Evolutionary conservation across 2,329 filamentous ascomycete species (phyloP).

Genomic region (Epichloe sibirici): DNA sequence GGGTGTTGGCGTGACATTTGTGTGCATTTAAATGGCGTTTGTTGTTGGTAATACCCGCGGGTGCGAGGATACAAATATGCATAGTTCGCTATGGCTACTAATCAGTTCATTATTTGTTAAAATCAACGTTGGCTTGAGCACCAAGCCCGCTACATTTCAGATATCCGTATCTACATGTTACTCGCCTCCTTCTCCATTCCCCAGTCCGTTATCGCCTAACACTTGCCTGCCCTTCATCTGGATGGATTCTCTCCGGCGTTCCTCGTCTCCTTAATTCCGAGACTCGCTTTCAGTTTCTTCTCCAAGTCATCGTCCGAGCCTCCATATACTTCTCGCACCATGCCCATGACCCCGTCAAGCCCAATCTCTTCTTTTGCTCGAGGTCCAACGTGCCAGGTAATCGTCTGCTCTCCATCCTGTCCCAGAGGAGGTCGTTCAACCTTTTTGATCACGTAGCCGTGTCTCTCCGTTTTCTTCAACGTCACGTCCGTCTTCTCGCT

Average conservation of each 20-base stretch:
- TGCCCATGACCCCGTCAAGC: conserved; percentile 56
- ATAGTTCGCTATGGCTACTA: background rate
- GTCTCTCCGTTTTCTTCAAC: conserved; percentile 61
- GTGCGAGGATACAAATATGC: background rate
- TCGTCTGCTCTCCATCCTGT: conserved; percentile 56
- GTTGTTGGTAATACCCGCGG: background rate
- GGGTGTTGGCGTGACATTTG: background rate
- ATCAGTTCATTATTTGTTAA: background rate
- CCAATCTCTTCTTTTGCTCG: conserved; percentile 79
- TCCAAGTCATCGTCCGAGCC: conserved; percentile 42
- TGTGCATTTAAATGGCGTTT: background rate
- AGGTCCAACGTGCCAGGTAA: conserved; percentile 76
- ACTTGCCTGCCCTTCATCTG: conserved; percentile 7
- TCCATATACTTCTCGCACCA: conserved; percentile 53
- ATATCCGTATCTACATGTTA: background rate
- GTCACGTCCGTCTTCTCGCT: conserved; percentile 64
- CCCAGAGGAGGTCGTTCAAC: conserved; percentile 46
- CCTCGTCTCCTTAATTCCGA: conserved; percentile 35
- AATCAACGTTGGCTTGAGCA: background rate
- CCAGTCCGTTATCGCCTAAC: background rate
- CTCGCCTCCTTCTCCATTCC: background rate
- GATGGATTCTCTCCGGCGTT: conserved; percentile 16
- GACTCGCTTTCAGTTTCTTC: conserved; percentile 46
- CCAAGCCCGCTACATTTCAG: background rate
- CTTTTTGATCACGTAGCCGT: conserved; percentile 70